Conservation (phyloP, 2,329 filamentous ascomycete genomes). For the Fusarium sp. region DNA sequence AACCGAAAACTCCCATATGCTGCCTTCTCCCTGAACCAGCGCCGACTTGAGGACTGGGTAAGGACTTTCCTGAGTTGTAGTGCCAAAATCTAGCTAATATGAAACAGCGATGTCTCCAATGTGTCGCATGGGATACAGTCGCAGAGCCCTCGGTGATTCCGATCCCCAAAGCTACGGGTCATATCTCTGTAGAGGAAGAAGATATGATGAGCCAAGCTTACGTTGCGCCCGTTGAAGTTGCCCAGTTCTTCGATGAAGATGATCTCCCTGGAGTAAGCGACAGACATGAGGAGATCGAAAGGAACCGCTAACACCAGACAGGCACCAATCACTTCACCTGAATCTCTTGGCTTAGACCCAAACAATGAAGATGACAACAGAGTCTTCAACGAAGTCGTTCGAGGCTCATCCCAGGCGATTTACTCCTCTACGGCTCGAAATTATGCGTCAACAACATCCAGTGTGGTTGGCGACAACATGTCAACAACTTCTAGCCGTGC, state of each 20-base stretch:
- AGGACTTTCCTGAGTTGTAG: constrained; percentile 11
- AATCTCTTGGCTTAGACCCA: constrained; percentile 36
- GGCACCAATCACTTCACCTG: constrained; percentile 42
- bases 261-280: constrained; percentile 30
- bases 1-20: constrained; percentile 38
- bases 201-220: constrained; percentile 12
- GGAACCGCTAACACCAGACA: constrained; percentile 21
- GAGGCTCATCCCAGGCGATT: background rate
- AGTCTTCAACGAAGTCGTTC: background rate
- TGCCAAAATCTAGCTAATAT: background rate
- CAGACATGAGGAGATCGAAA: background rate
- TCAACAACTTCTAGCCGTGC: constrained; percentile 8
- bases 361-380: background rate
- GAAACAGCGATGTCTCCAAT: constrained; percentile 47
- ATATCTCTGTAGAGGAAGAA: constrained; percentile 46
- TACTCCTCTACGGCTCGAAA: background rate
- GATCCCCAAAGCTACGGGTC: constrained; percentile 44
- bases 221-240: constrained; percentile 15
- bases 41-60: constrained; percentile 43
- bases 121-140: constrained; percentile 48
- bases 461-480: constrained; percentile 9
- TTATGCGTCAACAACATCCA: constrained; percentile 9
- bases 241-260: constrained; percentile 42
- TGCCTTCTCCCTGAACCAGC: constrained; percentile 45
- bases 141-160: constrained; percentile 49